A percentile compares a stretch with the other conserved stretches of the same genome.
Evolutionary conservation across 2,329 filamentous ascomycete species (phyloP).

Genomic region (Sclerotinia spermophila): DNA sequence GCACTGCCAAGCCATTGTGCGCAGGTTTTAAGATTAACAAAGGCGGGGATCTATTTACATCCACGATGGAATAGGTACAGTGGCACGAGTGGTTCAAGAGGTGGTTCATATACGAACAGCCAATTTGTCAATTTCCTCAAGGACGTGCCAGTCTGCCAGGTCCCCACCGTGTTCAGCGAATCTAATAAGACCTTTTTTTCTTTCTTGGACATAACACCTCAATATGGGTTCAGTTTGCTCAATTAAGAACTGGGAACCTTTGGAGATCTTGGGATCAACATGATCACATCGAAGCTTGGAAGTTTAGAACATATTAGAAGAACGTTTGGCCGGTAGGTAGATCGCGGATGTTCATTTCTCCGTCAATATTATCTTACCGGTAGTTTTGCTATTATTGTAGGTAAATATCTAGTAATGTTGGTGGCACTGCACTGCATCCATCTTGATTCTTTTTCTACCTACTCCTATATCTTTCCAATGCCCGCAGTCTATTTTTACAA

Average conservation of each 20-base stretch:
- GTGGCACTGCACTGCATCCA: not conserved
- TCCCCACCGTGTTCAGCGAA: not conserved
- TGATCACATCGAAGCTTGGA: constrained; percentile 5
- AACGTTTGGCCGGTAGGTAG: not conserved
- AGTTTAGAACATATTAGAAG: not conserved
- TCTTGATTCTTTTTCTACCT: not conserved
- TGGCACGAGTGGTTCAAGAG: not conserved
- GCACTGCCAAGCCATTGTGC: constrained; percentile 5
- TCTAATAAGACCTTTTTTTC: not conserved
- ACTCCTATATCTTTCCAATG: not conserved
- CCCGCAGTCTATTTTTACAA: not conserved
- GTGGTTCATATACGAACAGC: constrained; percentile 6
- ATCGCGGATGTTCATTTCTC: constrained; percentile 11
- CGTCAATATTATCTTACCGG: too few species aligned
- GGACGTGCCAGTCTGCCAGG: constrained; percentile 1
- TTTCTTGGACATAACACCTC: not conserved
- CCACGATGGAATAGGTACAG: not conserved
- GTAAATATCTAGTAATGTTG: not conserved
- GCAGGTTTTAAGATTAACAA: constrained; percentile 9
- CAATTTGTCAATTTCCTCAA: not conserved
- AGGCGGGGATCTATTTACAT: not conserved
- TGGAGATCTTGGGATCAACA: not conserved
- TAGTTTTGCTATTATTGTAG: not conserved
- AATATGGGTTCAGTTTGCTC: not conserved
- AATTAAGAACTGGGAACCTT: not conserved